These are phyloP conservation scores for Colletotrichum falcatum DNA, from an alignment of 2,329 filamentous ascomycete genomes.

Conservation along the genomic window DNA sequence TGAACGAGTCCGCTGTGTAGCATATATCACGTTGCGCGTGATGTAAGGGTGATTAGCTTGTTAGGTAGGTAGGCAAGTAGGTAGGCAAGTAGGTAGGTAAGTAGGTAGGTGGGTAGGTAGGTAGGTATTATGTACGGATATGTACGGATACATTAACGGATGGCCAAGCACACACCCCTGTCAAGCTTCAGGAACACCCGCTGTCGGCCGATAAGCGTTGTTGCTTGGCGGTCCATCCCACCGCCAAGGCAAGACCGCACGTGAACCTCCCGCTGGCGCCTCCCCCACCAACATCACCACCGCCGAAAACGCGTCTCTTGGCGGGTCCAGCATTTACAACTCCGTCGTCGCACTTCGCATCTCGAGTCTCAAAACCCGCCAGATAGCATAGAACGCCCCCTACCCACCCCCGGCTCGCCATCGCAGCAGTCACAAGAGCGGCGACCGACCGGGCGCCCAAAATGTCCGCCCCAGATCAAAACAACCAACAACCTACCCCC, in stretches of 20 bases:
- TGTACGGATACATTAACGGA: background rate
- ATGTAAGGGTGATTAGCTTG: background rate
- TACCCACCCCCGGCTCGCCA: background rate
- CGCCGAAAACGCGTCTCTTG: constrained; percentile 6
- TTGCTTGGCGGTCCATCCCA: constrained; percentile 1
- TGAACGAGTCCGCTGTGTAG: background rate
- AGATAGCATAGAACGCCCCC: background rate
- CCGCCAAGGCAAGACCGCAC: background rate
- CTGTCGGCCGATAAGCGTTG: background rate
- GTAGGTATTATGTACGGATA: no score
- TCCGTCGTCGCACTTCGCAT: background rate
- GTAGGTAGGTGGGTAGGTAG: no score
- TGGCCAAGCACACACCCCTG: background rate
- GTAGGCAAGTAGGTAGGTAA: no score
- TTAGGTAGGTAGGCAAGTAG: no score
- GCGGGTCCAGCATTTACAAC: background rate
- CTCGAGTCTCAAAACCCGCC: background rate
- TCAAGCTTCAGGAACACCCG: background rate
- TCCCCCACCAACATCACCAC: background rate
- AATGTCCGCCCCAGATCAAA: constrained; percentile 13
- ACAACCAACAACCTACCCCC: background rate
- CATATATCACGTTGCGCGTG: background rate
- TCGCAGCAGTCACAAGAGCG: no score
- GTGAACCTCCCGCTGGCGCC: background rate
- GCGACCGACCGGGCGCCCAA: background rate